Evolutionary conservation across 2,329 filamentous ascomycete species (phyloP).

Genomic region (Calonectria pseudoreteaudii): DNA sequence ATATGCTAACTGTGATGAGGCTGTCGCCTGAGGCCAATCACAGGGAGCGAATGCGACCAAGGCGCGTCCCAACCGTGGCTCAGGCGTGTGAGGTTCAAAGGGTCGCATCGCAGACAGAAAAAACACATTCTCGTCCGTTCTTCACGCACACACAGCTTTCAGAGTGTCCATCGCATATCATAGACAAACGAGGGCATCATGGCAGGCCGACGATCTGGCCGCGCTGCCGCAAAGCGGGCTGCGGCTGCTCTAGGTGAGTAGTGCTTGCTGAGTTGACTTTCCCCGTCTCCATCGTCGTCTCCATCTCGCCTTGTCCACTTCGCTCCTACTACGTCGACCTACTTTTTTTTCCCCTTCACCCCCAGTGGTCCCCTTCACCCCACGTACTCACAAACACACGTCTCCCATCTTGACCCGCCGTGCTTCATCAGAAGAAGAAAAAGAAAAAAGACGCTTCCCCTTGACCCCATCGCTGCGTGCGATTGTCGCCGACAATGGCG

Average conservation of each 20-base stretch:
- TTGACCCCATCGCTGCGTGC: slow-evolving; percentile 12
- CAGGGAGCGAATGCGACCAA: slow-evolving; percentile 26
- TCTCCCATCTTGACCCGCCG: not conserved
- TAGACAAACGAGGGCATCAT: slow-evolving; percentile 34
- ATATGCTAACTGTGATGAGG: not conserved
- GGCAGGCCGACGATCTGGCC: slow-evolving; percentile 62
- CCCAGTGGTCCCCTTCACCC: not conserved
- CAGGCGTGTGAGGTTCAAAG: slow-evolving; percentile 12
- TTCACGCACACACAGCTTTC: slow-evolving; percentile 24
- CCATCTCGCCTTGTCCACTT: slow-evolving; percentile 15
- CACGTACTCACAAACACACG: not conserved
- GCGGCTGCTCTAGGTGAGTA: slow-evolving; percentile 64
- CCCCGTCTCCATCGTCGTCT: slow-evolving; percentile 20
- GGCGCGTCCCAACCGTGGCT: slow-evolving; percentile 45
- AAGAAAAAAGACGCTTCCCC: not conserved
- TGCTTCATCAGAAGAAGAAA: not conserved
- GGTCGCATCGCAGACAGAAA: slow-evolving; percentile 22
- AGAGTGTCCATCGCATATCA: slow-evolving; percentile 24
- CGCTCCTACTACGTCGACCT: slow-evolving; percentile 6
- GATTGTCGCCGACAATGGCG: slow-evolving; percentile 38
- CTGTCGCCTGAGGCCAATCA: slow-evolving; percentile 42
- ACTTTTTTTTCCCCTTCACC: not conserved
- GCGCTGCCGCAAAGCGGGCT: slow-evolving; percentile 65
- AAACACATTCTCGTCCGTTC: slow-evolving; percentile 23
- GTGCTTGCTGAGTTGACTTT: slow-evolving; percentile 30